These are phyloP conservation scores for Solanum okadae DNA, from an alignment of 257 asterid genomes.

Conservation along the genomic window DNA sequence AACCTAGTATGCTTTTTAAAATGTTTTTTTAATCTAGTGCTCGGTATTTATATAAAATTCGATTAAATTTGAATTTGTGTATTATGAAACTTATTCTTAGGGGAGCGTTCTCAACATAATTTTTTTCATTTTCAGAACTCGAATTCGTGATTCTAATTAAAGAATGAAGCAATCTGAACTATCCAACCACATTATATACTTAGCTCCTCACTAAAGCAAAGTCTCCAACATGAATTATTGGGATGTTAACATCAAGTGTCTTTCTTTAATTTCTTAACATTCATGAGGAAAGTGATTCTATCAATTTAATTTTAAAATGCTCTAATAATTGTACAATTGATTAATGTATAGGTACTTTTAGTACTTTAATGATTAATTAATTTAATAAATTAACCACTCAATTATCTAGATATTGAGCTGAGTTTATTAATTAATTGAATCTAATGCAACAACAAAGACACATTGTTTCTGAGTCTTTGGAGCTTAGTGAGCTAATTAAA, in stretches of 20 bases:
- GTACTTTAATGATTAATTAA: background rate
- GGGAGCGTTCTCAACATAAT: fast-evolving
- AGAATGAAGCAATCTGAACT: too few relatives aligned
- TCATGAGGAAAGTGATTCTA: background rate
- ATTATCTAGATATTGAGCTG: background rate
- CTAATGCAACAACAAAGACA: background rate
- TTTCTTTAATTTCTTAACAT: background rate
- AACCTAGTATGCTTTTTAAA: background rate
- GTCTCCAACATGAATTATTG: background rate
- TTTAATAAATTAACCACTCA: background rate
- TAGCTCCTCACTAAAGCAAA: background rate
- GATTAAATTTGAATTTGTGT: background rate
- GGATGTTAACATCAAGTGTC: background rate
- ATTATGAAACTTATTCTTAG: background rate
- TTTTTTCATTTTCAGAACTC: background rate
- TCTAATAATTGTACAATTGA: background rate
- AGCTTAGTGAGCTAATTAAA: background rate
- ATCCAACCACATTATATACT: background rate
- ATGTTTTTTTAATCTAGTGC: background rate
- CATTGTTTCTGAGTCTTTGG: background rate
- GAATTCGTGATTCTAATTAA: background rate
- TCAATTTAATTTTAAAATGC: background rate
- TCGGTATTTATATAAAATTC: background rate
- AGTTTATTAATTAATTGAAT: background rate
- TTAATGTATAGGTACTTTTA: background rate